phyloP scores from a whole-genome alignment of 1,284 basidiomycete species.

The Tylopilus orsonianus region DNA sequence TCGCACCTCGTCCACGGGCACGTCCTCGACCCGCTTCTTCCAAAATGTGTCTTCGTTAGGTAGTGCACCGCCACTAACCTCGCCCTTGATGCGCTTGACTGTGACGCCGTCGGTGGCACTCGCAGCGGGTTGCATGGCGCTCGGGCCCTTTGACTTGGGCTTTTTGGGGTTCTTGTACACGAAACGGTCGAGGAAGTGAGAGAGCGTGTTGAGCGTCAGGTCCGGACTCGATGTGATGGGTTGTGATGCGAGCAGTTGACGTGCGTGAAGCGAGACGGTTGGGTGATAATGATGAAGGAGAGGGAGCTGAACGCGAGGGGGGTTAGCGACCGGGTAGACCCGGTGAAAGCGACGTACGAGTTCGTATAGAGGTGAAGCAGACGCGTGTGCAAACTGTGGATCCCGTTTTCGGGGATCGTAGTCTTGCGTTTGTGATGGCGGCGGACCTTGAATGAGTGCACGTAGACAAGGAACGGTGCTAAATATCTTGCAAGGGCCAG shows the following conservation, averaged over 20 bases:
- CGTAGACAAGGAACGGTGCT: slow-evolving; percentile 70
- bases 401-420: slow-evolving; percentile 93
- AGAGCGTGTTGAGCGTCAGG: slow-evolving; percentile 89
- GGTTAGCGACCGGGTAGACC: background rate
- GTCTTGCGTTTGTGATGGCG: slow-evolving; percentile 41
- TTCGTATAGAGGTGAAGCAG: slow-evolving; percentile 85
- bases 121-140: slow-evolving; percentile 95
- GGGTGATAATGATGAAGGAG: slow-evolving; percentile 91
- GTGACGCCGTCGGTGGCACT: slow-evolving; percentile 58
- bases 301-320: slow-evolving; percentile 53
- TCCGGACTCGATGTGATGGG: slow-evolving; percentile 83
- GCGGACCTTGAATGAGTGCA: slow-evolving; percentile 53
- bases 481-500: slow-evolving; percentile 59
- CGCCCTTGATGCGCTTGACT: slow-evolving; percentile 76
- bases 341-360: slow-evolving; percentile 53
- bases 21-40: slow-evolving; percentile 68
- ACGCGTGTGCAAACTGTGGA: slow-evolving; percentile 85
- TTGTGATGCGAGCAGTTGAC: slow-evolving; percentile 71
- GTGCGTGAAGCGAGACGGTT: slow-evolving; percentile 83
- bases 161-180: slow-evolving; percentile 98
- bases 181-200: slow-evolving; percentile 85
- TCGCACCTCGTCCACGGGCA: slow-evolving; percentile 86
- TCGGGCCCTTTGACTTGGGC: slow-evolving; percentile 69
- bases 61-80: slow-evolving; percentile 46
- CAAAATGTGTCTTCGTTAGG: slow-evolving; percentile 84